Evolutionary conservation across 2,329 filamentous ascomycete species (phyloP).

Genomic region (Albophoma yamanashiensis): DNA sequence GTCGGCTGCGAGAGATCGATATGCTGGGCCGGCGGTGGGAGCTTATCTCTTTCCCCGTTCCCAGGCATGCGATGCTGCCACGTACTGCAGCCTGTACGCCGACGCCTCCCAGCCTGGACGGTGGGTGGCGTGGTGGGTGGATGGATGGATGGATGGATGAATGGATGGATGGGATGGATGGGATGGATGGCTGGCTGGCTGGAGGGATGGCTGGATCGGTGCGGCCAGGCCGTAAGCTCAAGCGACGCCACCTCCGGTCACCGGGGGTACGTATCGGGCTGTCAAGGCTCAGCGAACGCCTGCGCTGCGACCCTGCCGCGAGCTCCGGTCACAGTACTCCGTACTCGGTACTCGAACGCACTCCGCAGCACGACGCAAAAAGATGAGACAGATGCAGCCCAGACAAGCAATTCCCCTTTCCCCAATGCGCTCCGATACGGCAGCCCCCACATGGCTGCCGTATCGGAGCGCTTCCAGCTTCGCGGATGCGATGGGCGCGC

Average conservation of each 20-base stretch:
- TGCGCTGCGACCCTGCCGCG: not conserved
- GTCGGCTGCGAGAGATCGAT: not conserved
- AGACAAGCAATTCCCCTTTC: not conserved
- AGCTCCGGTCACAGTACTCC: not conserved
- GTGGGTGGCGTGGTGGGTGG: not conserved
- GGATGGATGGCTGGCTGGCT: not conserved
- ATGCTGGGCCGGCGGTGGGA: not conserved
- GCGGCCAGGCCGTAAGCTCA: not conserved
- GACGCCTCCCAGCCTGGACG: not conserved
- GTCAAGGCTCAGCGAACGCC: not conserved
- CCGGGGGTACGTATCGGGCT: not conserved
- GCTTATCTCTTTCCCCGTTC: not conserved
- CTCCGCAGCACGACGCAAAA: not conserved
- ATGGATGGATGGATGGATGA: not conserved
- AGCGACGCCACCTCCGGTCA: constrained; percentile 1
- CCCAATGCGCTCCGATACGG: too few species aligned
- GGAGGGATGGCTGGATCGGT: not conserved
- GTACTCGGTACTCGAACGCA: too few species aligned
- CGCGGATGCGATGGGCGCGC: not conserved
- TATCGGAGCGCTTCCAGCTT: constrained; percentile 11
- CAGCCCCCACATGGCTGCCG: constrained; percentile 1
- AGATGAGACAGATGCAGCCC: not conserved
- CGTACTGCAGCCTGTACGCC: not conserved
- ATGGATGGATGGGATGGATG: not conserved
- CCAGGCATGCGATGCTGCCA: not conserved